Evolutionary conservation across 78 protist genomes (phyloP), one percentile per base, ranked within the genome.

Genomic region (Diacronema lutheri): DNA sequence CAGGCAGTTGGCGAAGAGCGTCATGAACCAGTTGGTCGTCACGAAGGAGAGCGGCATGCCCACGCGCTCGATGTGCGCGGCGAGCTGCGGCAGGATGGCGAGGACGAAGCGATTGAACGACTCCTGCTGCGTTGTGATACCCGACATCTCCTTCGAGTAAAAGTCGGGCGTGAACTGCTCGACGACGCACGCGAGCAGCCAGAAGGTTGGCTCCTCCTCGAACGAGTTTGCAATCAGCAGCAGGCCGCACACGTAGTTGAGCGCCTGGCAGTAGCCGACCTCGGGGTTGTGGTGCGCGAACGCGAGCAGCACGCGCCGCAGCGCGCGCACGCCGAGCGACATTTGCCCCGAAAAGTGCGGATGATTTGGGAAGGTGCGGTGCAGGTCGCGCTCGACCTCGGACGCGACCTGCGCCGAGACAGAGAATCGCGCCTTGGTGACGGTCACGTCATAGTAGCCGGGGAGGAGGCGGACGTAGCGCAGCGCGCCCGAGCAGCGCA

Each of bases 211-310:
- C 41, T 65, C 73, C 73, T n/a, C 73, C 11, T 65, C 73, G 41
- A 65, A 23, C 46, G 14, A 13, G 29, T 4, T 9, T 44, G 73
- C 73, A 13, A 65, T 44, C 44, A 65, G 73, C 41, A 65, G 73
- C 73, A 65, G 31, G 31, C 44, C 73, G 13, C 31, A 12, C 41
- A 65, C 73, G 41, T 65, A 65, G 73, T 65, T 65, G 41, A 65
- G 73, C 46, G 73, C 37, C 73, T 65, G 73, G 73, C 73, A 65
- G 41, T 65, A 65, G 41, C 73, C 73, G 26, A 65, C 73, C 26
- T 1, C 7, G 46, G 13, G 73, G 41, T 35, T 33, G 73, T 33
- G 73, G 19, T 33, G 73, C 46, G 73, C 38, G 73, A 23, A 65
- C 26, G 73, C 44, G 41, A 33, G 14, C 14, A 65, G 73, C 21